These are phyloP conservation scores for Calonectria fujianensis DNA, from an alignment of 2,329 filamentous ascomycete genomes.

Conservation along the genomic window DNA sequence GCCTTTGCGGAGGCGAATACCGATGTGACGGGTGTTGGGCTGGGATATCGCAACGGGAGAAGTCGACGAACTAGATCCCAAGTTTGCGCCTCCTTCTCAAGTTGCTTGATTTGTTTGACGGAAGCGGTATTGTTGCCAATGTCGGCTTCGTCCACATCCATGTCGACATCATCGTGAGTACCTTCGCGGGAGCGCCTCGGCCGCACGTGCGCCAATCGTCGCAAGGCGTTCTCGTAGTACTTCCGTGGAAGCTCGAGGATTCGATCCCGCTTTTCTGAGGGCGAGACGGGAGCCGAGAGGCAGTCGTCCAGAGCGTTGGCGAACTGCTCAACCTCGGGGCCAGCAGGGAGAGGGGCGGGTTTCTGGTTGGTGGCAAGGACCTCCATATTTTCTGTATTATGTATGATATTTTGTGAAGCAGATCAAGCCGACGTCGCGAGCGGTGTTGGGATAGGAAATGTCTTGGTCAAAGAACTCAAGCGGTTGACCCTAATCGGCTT, in stretches of 20 bases:
- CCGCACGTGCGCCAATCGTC: slow-evolving; percentile 57
- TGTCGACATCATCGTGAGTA: slow-evolving; percentile 69
- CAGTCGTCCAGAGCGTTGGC: slow-evolving; percentile 89
- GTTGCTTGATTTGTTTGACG: slow-evolving; percentile 64
- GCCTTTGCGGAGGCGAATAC: slow-evolving; percentile 55
- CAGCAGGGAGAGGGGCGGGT: slow-evolving; percentile 63
- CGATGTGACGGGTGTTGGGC: slow-evolving; percentile 54
- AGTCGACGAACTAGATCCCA: slow-evolving; percentile 90
- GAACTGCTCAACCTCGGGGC: slow-evolving; percentile 90
- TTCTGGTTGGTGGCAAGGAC: slow-evolving; percentile 32
- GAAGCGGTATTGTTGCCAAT: slow-evolving; percentile 55
- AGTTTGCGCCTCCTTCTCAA: slow-evolving; percentile 90
- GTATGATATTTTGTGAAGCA: not conserved
- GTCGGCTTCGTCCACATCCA: slow-evolving; percentile 74
- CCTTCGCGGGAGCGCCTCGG: slow-evolving; percentile 55
- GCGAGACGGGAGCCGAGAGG: slow-evolving; percentile 68
- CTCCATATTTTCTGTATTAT: slow-evolving; percentile 45
- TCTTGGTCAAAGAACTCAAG: slow-evolving; percentile 37
- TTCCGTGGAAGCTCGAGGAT: slow-evolving; percentile 76
- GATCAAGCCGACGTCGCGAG: slow-evolving; percentile 24
- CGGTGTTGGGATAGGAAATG: slow-evolving; percentile 11
- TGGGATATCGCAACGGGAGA: slow-evolving; percentile 80
- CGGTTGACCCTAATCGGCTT: slow-evolving; percentile 53
- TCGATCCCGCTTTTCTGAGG: slow-evolving; percentile 76
- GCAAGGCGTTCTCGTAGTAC: slow-evolving; percentile 75